Evolutionary conservation across 2,329 filamentous ascomycete species (phyloP).

Genomic region (Curvularia verruculosa): DNA sequence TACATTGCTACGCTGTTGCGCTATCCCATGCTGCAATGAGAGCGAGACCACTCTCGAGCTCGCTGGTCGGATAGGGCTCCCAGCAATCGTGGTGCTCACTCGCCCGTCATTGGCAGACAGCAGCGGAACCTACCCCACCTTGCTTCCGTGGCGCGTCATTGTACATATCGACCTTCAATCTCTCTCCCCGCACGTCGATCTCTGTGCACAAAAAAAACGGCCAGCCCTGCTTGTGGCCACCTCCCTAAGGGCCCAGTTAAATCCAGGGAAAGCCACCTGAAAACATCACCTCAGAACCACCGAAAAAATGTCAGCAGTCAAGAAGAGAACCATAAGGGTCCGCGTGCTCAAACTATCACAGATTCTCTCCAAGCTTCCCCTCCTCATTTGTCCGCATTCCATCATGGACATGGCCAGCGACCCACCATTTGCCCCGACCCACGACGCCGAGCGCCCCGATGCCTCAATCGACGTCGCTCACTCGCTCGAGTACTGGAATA

Average conservation of each 20-base stretch:
- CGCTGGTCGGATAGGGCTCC: neutral
- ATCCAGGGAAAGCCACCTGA: neutral
- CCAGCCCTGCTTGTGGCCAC: neutral
- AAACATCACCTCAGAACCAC: neutral
- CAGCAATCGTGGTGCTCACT: slow-evolving; percentile 14
- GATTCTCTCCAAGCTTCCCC: slow-evolving; percentile 3
- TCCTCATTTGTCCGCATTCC: slow-evolving; percentile 1
- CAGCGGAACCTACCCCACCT: slow-evolving; percentile 23
- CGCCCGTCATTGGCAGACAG: slow-evolving; percentile 1
- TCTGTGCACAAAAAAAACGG: neutral
- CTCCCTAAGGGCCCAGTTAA: neutral
- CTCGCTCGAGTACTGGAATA: slow-evolving; percentile 60
- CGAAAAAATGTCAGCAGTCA: slow-evolving; percentile 2
- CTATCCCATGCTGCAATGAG: neutral
- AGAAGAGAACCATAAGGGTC: neutral
- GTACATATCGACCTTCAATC: slow-evolving; percentile 1
- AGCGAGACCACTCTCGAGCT: neutral
- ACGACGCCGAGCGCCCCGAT: slow-evolving; percentile 43
- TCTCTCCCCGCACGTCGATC: neutral
- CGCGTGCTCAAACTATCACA: slow-evolving; percentile 9
- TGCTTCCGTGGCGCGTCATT: slow-evolving; percentile 1
- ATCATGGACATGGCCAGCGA: slow-evolving; percentile 38
- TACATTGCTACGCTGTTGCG: neutral
- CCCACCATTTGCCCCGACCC: slow-evolving; percentile 26
- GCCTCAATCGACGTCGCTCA: slow-evolving; percentile 53